These are phyloP conservation scores for Leptodermis oblonga DNA, from an alignment of 257 asterid species.

Conservation along the genomic window DNA sequence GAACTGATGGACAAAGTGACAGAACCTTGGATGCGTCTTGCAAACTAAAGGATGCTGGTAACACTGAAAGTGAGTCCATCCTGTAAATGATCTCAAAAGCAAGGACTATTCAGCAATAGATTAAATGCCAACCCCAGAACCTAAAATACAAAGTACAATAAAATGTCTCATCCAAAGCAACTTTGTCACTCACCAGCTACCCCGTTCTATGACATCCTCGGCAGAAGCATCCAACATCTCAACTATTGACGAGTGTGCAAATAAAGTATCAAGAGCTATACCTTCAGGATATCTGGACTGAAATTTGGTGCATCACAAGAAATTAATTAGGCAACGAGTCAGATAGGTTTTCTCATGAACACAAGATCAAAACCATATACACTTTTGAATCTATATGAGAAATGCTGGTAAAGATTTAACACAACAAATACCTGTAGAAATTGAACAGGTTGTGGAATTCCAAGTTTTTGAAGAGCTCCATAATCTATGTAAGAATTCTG, in stretches of 20 bases:
- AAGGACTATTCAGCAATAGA: slow-evolving; percentile 11
- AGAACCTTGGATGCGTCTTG: slow-evolving; percentile 86
- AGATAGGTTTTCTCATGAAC: not conserved
- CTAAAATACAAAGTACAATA: not conserved
- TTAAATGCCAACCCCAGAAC: not conserved
- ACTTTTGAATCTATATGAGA: not conserved
- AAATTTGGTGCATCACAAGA: slow-evolving; percentile 25
- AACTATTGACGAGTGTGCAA: slow-evolving; percentile 71
- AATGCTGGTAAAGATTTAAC: not conserved
- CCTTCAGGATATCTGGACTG: slow-evolving; percentile 98
- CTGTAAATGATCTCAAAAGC: slow-evolving; percentile 37
- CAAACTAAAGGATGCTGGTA: slow-evolving; percentile 74
- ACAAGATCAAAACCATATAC: not conserved
- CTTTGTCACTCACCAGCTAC: slow-evolving; percentile 70
- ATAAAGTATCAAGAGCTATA: slow-evolving; percentile 64
- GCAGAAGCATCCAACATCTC: slow-evolving; percentile 88
- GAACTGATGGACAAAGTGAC: slow-evolving; percentile 77
- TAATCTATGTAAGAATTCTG: slow-evolving; percentile 86
- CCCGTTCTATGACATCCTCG: slow-evolving; percentile 86
- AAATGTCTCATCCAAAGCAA: not conserved
- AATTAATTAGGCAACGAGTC: slow-evolving; percentile 14
- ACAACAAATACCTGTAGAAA: slow-evolving; percentile 65
- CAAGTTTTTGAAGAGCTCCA: slow-evolving; percentile 79
- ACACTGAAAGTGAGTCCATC: slow-evolving; percentile 81
- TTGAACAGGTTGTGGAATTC: slow-evolving; percentile 84